Evolutionary conservation across 768 basidiomycete species (phyloP).

Genomic region (Lanmaoa rubissima): DNA sequence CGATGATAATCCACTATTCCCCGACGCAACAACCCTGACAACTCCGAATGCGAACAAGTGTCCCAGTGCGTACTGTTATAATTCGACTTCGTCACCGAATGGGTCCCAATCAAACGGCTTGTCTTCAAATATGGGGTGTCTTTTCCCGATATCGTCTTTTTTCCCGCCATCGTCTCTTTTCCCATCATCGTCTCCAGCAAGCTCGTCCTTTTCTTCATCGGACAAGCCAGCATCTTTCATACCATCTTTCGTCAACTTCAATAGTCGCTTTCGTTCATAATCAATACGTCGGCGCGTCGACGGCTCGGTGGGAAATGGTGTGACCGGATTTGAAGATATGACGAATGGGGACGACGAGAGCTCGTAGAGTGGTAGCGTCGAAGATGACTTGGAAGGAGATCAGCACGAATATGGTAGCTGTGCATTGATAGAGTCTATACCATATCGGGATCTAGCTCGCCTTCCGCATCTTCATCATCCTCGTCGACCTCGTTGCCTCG

Average conservation of each 20-base stretch:
- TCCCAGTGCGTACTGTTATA: constrained; percentile 3
- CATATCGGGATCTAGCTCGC: constrained; percentile 29
- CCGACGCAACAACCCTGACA: neutral
- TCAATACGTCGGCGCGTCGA: constrained; percentile 31
- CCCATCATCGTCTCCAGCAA: neutral
- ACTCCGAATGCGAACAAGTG: neutral
- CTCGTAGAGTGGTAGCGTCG: constrained; percentile 27
- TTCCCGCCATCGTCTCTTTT: neutral
- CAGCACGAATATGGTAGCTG: neutral
- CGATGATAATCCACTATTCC: constrained; percentile 5
- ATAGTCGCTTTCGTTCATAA: constrained; percentile 29
- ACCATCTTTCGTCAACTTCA: constrained; percentile 29
- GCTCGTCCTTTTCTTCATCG: constrained; percentile 28
- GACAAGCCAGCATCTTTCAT: constrained; percentile 27
- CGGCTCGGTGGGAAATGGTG: constrained; percentile 28
- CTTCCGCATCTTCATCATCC: constrained; percentile 25
- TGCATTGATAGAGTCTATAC: constrained; percentile 13
- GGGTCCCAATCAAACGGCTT: constrained; percentile 34
- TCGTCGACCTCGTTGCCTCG: constrained; percentile 19
- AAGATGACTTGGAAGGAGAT: constrained; percentile 21
- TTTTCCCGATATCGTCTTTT: constrained; percentile 1
- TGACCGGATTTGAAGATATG: constrained; percentile 30
- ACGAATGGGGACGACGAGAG: constrained; percentile 25
- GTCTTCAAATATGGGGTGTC: constrained; percentile 26
- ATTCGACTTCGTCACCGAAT: constrained; percentile 28